phyloP scores from a whole-genome alignment of 345 rosid species.

The Streptanthus diversifolius region DNA sequence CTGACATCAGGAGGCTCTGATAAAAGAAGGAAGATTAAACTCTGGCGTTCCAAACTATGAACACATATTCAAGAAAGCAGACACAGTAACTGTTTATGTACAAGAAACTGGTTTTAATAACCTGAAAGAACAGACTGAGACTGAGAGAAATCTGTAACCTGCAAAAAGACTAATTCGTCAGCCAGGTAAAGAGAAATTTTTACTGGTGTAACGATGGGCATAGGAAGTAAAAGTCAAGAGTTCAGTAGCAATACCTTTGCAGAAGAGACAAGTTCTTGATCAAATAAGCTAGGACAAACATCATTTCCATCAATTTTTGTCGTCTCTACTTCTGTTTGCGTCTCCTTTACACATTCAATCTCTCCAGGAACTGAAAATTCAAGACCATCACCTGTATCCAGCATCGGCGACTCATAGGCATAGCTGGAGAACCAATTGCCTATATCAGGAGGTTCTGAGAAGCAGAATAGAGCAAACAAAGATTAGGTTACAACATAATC shows the following conservation, averaged over 20 bases:
- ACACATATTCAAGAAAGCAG: not conserved
- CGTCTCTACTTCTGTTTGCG: slow-evolving; percentile 3
- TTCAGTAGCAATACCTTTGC: slow-evolving; percentile 7
- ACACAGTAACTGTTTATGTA: not conserved
- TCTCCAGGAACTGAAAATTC: slow-evolving; percentile 25
- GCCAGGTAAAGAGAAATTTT: too few species aligned
- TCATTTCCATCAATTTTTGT: not conserved
- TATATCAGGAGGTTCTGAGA: slow-evolving; percentile 59
- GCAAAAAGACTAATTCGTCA: slow-evolving; percentile 16
- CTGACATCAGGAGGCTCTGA: slow-evolving; percentile 59
- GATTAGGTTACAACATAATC: not conserved
- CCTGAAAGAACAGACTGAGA: slow-evolving; percentile 42
- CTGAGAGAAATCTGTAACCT: slow-evolving; percentile 37
- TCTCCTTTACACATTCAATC: slow-evolving; percentile 29
- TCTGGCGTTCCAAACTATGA: not conserved
- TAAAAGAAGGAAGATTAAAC: slow-evolving; percentile 3
- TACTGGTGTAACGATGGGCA: too few species aligned
- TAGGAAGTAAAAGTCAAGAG: not conserved
- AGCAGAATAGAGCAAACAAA: not conserved
- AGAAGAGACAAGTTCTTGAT: slow-evolving; percentile 19
- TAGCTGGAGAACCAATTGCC: slow-evolving; percentile 64
- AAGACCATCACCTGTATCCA: slow-evolving; percentile 42
- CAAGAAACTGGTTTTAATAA: slow-evolving; percentile 28
- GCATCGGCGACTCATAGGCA: slow-evolving; percentile 51
- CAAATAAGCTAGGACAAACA: not conserved